These are phyloP conservation scores for Psilocybe subaeruginosa DNA, from an alignment of 768 basidiomycete genomes.

Conservation along the genomic window DNA sequence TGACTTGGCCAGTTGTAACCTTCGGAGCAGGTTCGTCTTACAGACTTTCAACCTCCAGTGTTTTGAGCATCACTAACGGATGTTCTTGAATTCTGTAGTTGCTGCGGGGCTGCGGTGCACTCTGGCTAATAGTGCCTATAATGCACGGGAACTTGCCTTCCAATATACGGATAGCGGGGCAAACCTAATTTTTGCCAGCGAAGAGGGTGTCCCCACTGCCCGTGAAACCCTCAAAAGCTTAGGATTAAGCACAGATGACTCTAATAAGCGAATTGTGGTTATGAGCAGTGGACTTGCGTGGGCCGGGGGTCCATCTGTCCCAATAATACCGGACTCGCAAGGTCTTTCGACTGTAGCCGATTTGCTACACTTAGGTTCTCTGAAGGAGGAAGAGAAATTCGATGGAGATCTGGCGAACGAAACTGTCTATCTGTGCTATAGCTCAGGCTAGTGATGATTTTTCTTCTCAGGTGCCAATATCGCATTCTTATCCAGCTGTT, in stretches of 20 bases:
- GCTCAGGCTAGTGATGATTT: slow-evolving; percentile 30
- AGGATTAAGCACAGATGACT: slow-evolving; percentile 50
- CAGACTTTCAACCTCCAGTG: background rate
- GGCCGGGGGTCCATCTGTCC: slow-evolving; percentile 39
- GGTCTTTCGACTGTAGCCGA: slow-evolving; percentile 45
- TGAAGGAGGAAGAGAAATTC: slow-evolving; percentile 57
- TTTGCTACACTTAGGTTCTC: slow-evolving; percentile 51
- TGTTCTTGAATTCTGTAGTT: slow-evolving; percentile 31
- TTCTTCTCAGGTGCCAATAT: background rate
- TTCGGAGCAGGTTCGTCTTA: slow-evolving; percentile 44
- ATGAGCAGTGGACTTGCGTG: slow-evolving; percentile 52
- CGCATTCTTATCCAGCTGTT: background rate
- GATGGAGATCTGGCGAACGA: slow-evolving; percentile 55
- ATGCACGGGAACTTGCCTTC: slow-evolving; percentile 65
- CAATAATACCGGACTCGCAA: slow-evolving; percentile 26
- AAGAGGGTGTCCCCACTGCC: slow-evolving; percentile 59
- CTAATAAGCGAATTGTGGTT: slow-evolving; percentile 58
- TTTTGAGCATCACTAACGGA: background rate
- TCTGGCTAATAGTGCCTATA: slow-evolving; percentile 76
- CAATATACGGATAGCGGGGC: slow-evolving; percentile 76
- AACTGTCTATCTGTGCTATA: slow-evolving; percentile 69
- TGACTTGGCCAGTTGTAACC: slow-evolving; percentile 51
- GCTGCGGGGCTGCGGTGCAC: slow-evolving; percentile 73
- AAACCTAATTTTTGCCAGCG: slow-evolving; percentile 62
- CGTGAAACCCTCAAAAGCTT: slow-evolving; percentile 56